Conservation (phyloP, 176 grass and related monocot genomes). For the Metroxylon sagu region DNA sequence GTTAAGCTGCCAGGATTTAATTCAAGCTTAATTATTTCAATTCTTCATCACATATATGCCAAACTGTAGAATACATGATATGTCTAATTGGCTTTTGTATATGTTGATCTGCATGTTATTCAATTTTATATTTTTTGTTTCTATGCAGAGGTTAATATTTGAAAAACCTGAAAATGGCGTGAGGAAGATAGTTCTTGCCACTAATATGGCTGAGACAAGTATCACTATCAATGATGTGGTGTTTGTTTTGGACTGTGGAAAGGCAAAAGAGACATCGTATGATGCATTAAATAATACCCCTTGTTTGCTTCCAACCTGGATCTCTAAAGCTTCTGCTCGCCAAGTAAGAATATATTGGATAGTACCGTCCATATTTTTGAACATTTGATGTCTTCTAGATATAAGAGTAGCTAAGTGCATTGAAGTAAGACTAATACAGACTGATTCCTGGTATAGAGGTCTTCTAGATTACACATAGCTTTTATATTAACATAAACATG, state of each 20-base stretch:
- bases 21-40: too few species aligned
- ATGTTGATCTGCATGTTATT: not conserved
- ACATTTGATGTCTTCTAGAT: too few species aligned
- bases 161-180: conserved; percentile 71
- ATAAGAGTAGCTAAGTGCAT: too few species aligned
- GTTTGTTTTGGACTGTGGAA: conserved; percentile 95
- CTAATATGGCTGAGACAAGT: conserved; percentile 97
- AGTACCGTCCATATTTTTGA: too few species aligned
- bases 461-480: too few species aligned
- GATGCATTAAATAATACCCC: conserved; percentile 99
- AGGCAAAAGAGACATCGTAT: conserved; percentile 99
- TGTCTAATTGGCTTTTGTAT: too few species aligned
- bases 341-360: conserved; percentile 42
- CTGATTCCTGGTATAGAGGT: too few species aligned
- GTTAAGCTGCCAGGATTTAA: too few species aligned
- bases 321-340: conserved; percentile 93
- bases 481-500: too few species aligned
- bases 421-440: too few species aligned
- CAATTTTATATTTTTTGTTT: not conserved
- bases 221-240: conserved; percentile 99
- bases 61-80: too few species aligned
- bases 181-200: conserved; percentile 97
- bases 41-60: too few species aligned
- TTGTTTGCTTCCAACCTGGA: conserved; percentile 94
- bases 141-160: conserved; percentile 89